Base-by-base conservation (phyloP, 202 grass and related monocot genomes). In the Panicum hallii region DNA sequence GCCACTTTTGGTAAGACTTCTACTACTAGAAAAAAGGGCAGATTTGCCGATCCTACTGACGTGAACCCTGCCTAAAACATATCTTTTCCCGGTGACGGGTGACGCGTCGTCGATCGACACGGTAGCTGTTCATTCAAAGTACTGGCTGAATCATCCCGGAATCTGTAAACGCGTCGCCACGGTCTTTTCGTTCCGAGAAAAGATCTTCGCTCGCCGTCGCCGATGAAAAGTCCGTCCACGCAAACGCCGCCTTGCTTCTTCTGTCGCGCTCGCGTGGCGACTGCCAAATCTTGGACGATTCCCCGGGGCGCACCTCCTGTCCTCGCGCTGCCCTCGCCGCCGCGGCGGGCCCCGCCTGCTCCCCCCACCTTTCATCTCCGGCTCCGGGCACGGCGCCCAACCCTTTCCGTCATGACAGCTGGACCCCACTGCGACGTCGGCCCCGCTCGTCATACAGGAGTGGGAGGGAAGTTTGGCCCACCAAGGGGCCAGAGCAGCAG, bases 251-350 rank as follows among this genome's bases (percentile, higher is more conserved):
- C 17, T 38, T 38, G 9, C 54, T 9, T 14, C 14, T 4, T 10
- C 69, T 8, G 55, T 43, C 11, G 7, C 38, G n/a, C 65, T 69
- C 32, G 79, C 64, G 36, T 81, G 49, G 22, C 53, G 12, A 36
- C 63, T 81, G 65, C 55, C 26, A 55, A 44, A 83, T 79, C 84
- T 73, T 83, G 88, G 74, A 86, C 67, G 54, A 41, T 82, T 83
- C 79, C 52, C 26, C 69, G 66, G 44, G 56, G 47, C 22, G 16
- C 67, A 65, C 46, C 67, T 43, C 52, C 20, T 32, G 12, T 30
- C 22, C 56, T 23, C 38, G 11, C 54, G 10, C 17, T 19, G 52
- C 58, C 60, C 68, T 75, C 47, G 28, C 73, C 63, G 63, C 17
- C n/a, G n/a, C 45, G 8, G 54, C 38, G 86, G 72, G 64, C 28